Percentiles rank a stretch among this genome's conserved stretches.
These are phyloP conservation scores for Stephania yunnanensis DNA, from an alignment of 164 flowering plant genomes.

Conservation along the genomic window DNA sequence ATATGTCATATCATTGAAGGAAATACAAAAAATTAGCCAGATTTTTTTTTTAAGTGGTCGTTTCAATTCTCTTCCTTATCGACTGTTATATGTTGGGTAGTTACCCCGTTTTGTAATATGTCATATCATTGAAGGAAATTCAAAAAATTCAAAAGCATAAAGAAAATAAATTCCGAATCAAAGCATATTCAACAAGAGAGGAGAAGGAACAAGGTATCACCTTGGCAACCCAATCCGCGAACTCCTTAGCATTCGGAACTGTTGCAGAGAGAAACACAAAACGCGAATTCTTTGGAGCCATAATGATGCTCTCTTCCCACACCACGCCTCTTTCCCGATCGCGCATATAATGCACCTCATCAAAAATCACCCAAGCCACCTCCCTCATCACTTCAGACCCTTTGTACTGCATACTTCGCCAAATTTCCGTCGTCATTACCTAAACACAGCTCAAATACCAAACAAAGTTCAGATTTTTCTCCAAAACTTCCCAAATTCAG, in stretches of 20 bases:
- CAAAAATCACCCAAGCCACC: constrained; percentile 96
- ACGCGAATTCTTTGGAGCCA: constrained; percentile 93
- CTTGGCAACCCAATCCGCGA: constrained; percentile 99
- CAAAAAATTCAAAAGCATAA: too few relatives aligned
- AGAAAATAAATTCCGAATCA: neutral
- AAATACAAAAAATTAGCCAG: neutral
- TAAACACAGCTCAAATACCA: constrained; percentile 20
- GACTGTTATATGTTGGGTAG: neutral
- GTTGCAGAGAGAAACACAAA: constrained; percentile 98
- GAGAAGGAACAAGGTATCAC: constrained; percentile 27
- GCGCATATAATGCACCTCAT: constrained; percentile 99
- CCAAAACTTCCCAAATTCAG: too few relatives aligned
- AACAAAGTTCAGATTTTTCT: neutral
- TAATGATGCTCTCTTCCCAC: constrained; percentile 99
- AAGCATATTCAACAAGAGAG: neutral
- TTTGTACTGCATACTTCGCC: constrained; percentile 99
- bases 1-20: neutral
- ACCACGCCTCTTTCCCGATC: constrained; percentile 98
- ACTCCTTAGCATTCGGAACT: constrained; percentile 98
- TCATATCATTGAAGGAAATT: too few relatives aligned
- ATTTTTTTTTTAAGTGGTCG: neutral
- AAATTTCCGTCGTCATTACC: constrained; percentile 99
- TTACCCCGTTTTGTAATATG: too few relatives aligned
- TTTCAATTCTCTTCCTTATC: neutral
- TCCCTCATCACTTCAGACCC: constrained; percentile 88